Base-by-base conservation (phyloP, 2,329 filamentous ascomycete species). In the Talaromyces sp. region DNA sequence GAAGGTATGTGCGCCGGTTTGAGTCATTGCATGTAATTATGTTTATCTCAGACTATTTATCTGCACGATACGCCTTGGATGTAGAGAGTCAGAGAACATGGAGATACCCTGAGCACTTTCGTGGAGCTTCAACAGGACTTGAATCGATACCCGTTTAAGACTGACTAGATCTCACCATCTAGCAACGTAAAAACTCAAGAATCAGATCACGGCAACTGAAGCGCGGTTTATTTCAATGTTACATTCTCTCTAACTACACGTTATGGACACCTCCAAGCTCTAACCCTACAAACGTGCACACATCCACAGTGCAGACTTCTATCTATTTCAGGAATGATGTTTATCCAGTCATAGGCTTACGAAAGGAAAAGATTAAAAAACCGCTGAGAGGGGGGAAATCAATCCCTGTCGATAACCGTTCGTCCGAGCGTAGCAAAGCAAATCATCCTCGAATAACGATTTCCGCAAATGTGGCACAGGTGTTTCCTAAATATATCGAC, bases 381-480 rank as follows among this genome's bases (percentile, higher is more conserved):
- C n/a, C 13, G 5, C 7, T 8, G 19, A 35, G 17, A 19, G 15
- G 27, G 27, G 7, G 7, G 7, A 31, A 22, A 56, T 17, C n/a
- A 17, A 22, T 56, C 52, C 33, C 52, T 37, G 52, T 39, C 33
- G n/a, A 37, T 33, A 22, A 56, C 33, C 11, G 11, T 22, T 56
- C n/a, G 10, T 22, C n/a, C 52, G n/a, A 56, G 52, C n/a, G 33
- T 39, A 56, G n/a, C 11, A 19, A 15, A 19, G 10, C 49, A 35
- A 19, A 54, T 22, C 7, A 35, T n/a, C 17, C 17, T 33, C 17
- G 50, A 35, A 54, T 22, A 37, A 56, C 31, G 52, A 33, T 13
- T 56, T 39, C 11, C 19, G 33, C 52, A 39, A 37, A 56, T 56
- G 52, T 56, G 52, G 52, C 52, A 56, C 52, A 56, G 52, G 17